Percentiles rank a stretch among this genome's conserved stretches.
phyloP scores from a whole-genome alignment of 179 eudicot genomes.

The Nepenthes alata region DNA sequence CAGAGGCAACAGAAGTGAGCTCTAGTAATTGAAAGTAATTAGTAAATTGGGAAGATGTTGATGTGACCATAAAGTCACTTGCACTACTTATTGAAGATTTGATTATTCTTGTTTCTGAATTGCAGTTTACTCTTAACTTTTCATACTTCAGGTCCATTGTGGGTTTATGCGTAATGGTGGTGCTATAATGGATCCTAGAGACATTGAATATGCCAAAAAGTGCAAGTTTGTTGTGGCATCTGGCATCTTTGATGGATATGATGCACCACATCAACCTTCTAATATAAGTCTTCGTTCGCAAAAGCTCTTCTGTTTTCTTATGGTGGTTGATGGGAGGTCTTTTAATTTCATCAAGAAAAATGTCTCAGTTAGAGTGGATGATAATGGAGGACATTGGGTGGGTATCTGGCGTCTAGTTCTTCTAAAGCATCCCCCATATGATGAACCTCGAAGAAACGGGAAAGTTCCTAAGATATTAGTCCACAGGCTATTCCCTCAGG shows the following conservation, averaged over 20 bases:
- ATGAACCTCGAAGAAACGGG: slow-evolving; percentile 94
- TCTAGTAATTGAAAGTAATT: too few species aligned
- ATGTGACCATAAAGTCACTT: too few species aligned
- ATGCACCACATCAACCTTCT: slow-evolving; percentile 86
- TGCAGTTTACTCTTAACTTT: neutral
- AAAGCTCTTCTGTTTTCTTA: slow-evolving; percentile 82
- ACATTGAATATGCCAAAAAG: slow-evolving; percentile 58
- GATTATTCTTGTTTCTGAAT: too few species aligned
- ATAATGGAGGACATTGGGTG: slow-evolving; percentile 80
- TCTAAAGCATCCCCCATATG: slow-evolving; percentile 77
- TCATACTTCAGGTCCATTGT: slow-evolving; percentile 66
- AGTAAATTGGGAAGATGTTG: too few species aligned
- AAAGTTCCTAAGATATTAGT: slow-evolving; percentile 91
- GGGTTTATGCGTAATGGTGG: slow-evolving; percentile 91
- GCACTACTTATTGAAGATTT: too few species aligned
- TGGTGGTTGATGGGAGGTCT: slow-evolving; percentile 90
- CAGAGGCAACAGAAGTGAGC: too few species aligned
- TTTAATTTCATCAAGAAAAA: slow-evolving; percentile 61
- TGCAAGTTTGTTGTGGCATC: slow-evolving; percentile 93
- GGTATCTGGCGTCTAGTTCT: slow-evolving; percentile 92
- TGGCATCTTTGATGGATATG: slow-evolving; percentile 94
- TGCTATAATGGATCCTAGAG: slow-evolving; percentile 73
- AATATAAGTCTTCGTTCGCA: slow-evolving; percentile 62
- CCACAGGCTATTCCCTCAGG: slow-evolving; percentile 82
- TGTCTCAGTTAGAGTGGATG: slow-evolving; percentile 58